Evolutionary conservation across 2,329 filamentous ascomycete species (phyloP).

Genomic region (Aspergillus pseudoterreus): DNA sequence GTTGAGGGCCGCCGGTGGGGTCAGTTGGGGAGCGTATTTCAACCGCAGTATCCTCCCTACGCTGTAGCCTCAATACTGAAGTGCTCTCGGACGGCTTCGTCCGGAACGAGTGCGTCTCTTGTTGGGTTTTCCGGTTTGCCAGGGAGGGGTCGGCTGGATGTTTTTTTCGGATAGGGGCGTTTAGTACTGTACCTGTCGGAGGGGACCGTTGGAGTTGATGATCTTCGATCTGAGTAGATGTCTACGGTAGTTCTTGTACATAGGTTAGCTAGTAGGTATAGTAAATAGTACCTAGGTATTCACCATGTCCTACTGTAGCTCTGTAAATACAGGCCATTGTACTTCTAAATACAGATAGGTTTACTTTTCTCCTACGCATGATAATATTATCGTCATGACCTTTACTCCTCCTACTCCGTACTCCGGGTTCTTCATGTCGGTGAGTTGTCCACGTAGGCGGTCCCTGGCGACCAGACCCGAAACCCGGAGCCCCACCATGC

Average conservation of each 20-base stretch:
- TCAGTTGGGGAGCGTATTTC: conserved; percentile 17
- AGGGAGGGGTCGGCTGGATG: neutral
- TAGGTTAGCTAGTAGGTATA: no score
- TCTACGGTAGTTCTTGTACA: no score
- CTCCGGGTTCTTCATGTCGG: neutral
- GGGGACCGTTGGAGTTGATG: neutral
- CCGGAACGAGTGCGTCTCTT: conserved; percentile 6
- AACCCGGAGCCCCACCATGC: neutral
- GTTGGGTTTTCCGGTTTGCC: conserved; percentile 8
- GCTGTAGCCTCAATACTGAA: conserved; percentile 24
- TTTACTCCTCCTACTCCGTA: no score
- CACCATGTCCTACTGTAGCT: no score
- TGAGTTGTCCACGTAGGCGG: neutral
- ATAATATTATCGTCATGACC: no score
- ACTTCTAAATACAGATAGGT: no score
- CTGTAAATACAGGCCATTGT: no score
- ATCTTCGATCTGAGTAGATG: no score
- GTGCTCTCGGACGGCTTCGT: conserved; percentile 4
- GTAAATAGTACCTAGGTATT: no score
- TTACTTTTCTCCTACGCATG: no score
- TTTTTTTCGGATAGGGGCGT: conserved; percentile 5
- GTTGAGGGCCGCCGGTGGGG: conserved; percentile 18
- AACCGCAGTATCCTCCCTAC: conserved; percentile 22
- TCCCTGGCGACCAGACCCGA: neutral
- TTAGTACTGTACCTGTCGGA: neutral